These are phyloP conservation scores for Fraxinus quadrangulata DNA, from an alignment of 257 asterid genomes.

Conservation along the genomic window DNA sequence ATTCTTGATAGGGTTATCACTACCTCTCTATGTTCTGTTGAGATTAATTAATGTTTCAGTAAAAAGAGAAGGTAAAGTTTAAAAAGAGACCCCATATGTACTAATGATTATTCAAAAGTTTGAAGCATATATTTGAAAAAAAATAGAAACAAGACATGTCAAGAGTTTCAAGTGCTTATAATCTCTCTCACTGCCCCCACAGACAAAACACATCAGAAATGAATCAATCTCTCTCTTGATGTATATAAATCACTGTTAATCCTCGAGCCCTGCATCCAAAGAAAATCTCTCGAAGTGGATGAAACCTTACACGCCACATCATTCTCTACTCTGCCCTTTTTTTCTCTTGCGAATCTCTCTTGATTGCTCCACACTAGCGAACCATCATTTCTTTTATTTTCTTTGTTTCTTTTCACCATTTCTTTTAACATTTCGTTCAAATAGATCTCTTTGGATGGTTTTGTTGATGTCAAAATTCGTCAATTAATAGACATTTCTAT, in stretches of 20 bases:
- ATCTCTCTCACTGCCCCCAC: constrained; percentile 39
- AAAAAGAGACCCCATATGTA: constrained; percentile 30
- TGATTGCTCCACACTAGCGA: constrained; percentile 61
- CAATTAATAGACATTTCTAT: too few species aligned
- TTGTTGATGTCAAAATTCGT: too few species aligned
- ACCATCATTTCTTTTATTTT: constrained; percentile 39
- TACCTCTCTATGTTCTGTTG: not conserved
- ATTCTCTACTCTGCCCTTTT: constrained; percentile 45
- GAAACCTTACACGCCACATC: constrained; percentile 76
- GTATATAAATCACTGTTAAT: constrained; percentile 33
- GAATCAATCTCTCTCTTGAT: not conserved
- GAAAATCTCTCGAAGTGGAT: constrained; percentile 60
- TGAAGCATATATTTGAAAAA: constrained; percentile 35
- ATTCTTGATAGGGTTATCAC: not conserved
- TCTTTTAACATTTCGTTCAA: not conserved
- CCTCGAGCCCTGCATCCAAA: constrained; percentile 76
- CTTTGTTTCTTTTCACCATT: constrained; percentile 13
- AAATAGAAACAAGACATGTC: constrained; percentile 41
- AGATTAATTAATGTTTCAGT: constrained; percentile 28
- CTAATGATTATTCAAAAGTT: constrained; percentile 42
- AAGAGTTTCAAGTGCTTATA: constrained; percentile 52
- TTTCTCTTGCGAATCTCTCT: constrained; percentile 31
- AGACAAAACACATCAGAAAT: constrained; percentile 18
- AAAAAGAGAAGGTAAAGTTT: constrained; percentile 32
- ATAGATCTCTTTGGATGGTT: constrained; percentile 27